Percentiles rank a stretch among this genome's conserved stretches.
Evolutionary conservation across 2,329 filamentous ascomycete genomes (phyloP).

Genomic region (Penicillium vulpinum): DNA sequence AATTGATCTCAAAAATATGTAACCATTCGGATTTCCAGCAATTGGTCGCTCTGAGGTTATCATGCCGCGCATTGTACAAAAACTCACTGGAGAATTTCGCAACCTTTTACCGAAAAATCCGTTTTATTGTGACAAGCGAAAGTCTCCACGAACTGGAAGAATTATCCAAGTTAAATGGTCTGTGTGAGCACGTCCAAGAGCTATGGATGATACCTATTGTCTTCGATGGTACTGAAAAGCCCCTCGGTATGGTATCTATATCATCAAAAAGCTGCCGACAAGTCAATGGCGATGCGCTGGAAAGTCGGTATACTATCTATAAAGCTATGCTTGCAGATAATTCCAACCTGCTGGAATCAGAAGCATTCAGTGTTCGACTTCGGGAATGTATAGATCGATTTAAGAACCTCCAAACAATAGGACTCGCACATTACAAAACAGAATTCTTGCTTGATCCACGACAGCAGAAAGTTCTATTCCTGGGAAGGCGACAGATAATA

Average conservation of each 20-base stretch:
- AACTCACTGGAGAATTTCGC: constrained; percentile 10
- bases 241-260: constrained; percentile 9
- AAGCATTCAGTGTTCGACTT: constrained; percentile 8
- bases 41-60: constrained; percentile 14
- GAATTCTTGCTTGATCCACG: constrained; percentile 13
- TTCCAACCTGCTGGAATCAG: constrained; percentile 8
- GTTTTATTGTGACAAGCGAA: constrained; percentile 17
- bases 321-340: constrained; percentile 8
- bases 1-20: constrained; percentile 12
- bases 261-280: constrained; percentile 9
- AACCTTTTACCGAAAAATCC: constrained; percentile 11
- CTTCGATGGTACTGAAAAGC: constrained; percentile 5
- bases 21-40: constrained; percentile 8
- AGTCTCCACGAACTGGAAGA: constrained; percentile 12
- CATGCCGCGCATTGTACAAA: constrained; percentile 14
- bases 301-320: not conserved
- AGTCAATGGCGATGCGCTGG: constrained; percentile 5
- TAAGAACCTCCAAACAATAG: constrained; percentile 8
- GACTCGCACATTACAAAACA: constrained; percentile 12
- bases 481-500: constrained; percentile 10
- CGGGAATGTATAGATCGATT: constrained; percentile 8
- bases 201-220: constrained; percentile 15
- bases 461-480: constrained; percentile 12
- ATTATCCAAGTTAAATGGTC: constrained; percentile 8
- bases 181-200: constrained; percentile 12